Percentiles rank a stretch among this genome's conserved stretches.
phyloP scores from a whole-genome alignment of 2,329 filamentous ascomycete species.

The Fusarium sp. region DNA sequence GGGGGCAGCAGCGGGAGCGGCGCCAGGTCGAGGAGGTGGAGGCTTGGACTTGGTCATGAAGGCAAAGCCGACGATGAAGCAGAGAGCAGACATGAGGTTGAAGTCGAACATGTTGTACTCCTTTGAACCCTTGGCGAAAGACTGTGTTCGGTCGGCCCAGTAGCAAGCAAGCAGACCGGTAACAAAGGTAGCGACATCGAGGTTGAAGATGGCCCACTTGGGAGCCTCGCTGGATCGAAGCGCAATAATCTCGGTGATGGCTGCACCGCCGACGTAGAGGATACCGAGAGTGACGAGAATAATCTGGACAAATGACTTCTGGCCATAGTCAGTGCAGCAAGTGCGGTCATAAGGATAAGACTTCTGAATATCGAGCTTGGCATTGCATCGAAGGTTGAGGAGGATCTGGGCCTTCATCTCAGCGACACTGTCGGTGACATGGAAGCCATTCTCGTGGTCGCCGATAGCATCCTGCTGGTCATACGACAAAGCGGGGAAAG shows the following conservation, averaged over 20 bases:
- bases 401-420: slow-evolving; percentile 56
- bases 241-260: slow-evolving; percentile 23
- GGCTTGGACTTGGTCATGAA: slow-evolving; percentile 38
- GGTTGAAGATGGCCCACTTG: slow-evolving; percentile 30
- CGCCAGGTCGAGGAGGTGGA: slow-evolving; percentile 14
- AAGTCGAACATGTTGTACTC: slow-evolving; percentile 41
- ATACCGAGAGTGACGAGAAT: slow-evolving; percentile 35
- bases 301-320: slow-evolving; percentile 40
- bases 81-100: slow-evolving; percentile 31
- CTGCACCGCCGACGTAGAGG: slow-evolving; percentile 30
- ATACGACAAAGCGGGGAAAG: slow-evolving; percentile 29
- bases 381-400: slow-evolving; percentile 67
- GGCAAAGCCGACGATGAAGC: slow-evolving; percentile 27
- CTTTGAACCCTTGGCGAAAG: slow-evolving; percentile 46
- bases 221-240: slow-evolving; percentile 24
- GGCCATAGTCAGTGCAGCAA: slow-evolving; percentile 63
- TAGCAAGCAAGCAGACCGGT: slow-evolving; percentile 45
- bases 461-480: slow-evolving; percentile 30
- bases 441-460: slow-evolving; percentile 43
- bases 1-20: not conserved
- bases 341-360: slow-evolving; percentile 61
- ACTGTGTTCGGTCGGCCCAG: slow-evolving; percentile 47
- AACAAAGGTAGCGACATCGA: slow-evolving; percentile 40
- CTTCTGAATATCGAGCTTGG: slow-evolving; percentile 47
- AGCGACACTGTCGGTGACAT: slow-evolving; percentile 46